Evolutionary conservation across 805 yeast genomes (phyloP).

Genomic region (Candida easanensis): DNA sequence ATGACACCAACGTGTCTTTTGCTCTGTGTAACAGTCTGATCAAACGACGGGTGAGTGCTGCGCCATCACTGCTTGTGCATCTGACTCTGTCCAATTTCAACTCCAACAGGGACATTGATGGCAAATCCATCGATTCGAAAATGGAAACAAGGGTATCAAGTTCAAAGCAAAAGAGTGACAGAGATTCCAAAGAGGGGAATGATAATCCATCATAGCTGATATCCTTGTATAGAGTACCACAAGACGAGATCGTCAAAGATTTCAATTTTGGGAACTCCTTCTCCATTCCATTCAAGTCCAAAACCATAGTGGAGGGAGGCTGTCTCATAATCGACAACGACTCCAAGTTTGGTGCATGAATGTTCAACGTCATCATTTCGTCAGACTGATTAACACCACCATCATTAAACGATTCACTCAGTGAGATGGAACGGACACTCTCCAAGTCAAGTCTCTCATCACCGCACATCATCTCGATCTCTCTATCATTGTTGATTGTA

Average conservation of each 20-base stretch:
- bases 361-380: background rate
- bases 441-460: background rate
- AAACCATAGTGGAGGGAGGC: background rate
- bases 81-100: constrained; percentile 4
- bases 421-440: background rate
- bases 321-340: constrained; percentile 4
- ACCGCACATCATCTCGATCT: constrained; percentile 1
- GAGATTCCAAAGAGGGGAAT: background rate
- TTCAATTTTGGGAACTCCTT: constrained; percentile 4
- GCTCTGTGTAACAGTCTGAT: constrained; percentile 1
- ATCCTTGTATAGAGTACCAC: background rate
- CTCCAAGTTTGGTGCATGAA: constrained; percentile 3
- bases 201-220: background rate
- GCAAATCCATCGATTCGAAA: constrained; percentile 2
- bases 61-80: background rate
- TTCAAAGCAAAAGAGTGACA: constrained; percentile 1
- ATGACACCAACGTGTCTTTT: background rate
- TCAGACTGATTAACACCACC: too few species aligned
- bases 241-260: constrained; percentile 3
- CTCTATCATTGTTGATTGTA: background rate
- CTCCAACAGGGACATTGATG: constrained; percentile 1
- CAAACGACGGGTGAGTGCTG: background rate
- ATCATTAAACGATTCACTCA: background rate
- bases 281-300: constrained; percentile 1
- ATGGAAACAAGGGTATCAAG: background rate